Evolutionary conservation across 345 rosid genomes (phyloP).

Genomic region (Populus deltoides): DNA sequence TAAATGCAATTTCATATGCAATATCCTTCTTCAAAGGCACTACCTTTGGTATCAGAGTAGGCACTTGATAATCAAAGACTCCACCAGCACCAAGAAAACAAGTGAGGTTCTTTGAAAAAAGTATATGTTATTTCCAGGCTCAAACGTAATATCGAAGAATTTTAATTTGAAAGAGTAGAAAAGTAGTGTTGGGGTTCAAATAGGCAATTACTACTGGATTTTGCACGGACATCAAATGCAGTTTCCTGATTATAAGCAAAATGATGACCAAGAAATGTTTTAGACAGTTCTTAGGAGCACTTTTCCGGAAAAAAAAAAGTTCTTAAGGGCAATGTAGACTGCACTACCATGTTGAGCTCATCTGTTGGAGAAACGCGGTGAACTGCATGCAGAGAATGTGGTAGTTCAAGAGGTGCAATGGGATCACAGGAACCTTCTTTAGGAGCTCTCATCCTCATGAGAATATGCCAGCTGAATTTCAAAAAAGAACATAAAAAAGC

Average conservation of each 20-base stretch:
- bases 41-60: too few species aligned
- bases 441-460: constrained; percentile 84
- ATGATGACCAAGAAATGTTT: not conserved
- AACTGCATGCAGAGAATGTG: constrained; percentile 90
- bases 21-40: too few species aligned
- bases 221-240: not conserved
- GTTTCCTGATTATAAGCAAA: not conserved
- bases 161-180: not conserved
- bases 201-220: not conserved
- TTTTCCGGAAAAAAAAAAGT: not conserved
- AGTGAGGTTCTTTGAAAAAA: not conserved
- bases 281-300: not conserved
- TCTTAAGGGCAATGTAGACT: constrained; percentile 1
- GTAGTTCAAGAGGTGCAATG: constrained; percentile 84
- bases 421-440: constrained; percentile 77
- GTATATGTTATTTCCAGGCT: not conserved
- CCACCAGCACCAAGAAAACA: not conserved
- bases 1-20: too few species aligned
- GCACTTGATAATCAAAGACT: not conserved
- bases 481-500: not conserved
- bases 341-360: constrained; percentile 55
- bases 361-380: constrained; percentile 69
- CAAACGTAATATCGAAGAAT: not conserved
- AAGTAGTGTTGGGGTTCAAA: not conserved
- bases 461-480: constrained; percentile 75